Evolutionary conservation across 2,329 filamentous ascomycete genomes (phyloP), one percentile per base, ranked within the genome.

Genomic region (Stromatinia cepivora): DNA sequence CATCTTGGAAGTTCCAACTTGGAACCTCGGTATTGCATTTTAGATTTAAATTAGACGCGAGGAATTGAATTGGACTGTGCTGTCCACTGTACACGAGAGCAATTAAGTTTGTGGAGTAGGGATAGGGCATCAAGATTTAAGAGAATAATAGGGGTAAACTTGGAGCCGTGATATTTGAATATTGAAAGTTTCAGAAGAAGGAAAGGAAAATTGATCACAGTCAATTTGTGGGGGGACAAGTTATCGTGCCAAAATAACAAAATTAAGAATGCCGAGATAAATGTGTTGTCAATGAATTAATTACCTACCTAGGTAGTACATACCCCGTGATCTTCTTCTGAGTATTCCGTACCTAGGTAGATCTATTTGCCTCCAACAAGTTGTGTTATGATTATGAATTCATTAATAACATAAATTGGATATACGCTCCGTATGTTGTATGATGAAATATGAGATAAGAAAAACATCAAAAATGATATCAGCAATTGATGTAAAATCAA

Each of bases 81-180:
- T 48, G 22, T 7, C 39, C 39, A 39, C 11, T 39, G 54, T 8
- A 48, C 59, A 62, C 45, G 46, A 39, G 46, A 63, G 46, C 31
- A 39, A 25, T n/a, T 39, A 9, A 31, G 4, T 11, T 20, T 45
- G 39, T 54, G 31, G 53, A 56, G 31, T 20, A 34, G 28, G 20
- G 20, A 31, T 42, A 42, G 39, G 39, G 39, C 39, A 42, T 42
- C 39, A 42, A 42, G 4, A 15, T 42, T 13, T 13, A 42, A 57
- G 52, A 58, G 64, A n/a, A 36, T 36, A 39, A 65, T 28, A 54
- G 48, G 64, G 52, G 52, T 58, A 56, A 42, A 20, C 8, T 13
- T 66, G 58, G 64, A 66, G 52, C 46, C 39, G 64, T 58, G 64
- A 22, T 34, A 17, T 63, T 25, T 17, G 42, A 42, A 31, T 13